Evolutionary conservation across 306 rosid genomes (phyloP), one percentile per base, ranked within the genome.

Genomic region (Abrus pulchellus): DNA sequence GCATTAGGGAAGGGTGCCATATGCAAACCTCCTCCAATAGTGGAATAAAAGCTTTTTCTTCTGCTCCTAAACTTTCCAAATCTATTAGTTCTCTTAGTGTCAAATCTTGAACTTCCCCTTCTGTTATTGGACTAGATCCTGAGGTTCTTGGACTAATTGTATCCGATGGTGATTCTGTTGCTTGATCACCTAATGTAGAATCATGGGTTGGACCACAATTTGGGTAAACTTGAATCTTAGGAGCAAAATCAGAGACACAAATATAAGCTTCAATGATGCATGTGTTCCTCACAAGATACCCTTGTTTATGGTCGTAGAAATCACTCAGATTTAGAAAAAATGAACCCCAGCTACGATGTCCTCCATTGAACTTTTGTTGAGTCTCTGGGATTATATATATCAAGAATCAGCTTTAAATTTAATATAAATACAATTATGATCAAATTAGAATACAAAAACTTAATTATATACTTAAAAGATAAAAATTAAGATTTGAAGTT

Each of bases 311-410:
- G 57, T 95, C 90, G 74, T 83, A 52, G 69, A 95, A 92, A 36
- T 93, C 98, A 62, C 77, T 69, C 0, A 93, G 94, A 75, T 86
- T 89, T 86, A 95, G 57, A 83, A 95, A 93, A 53, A 86, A 82
- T 61, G 98, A 90, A 47, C 99, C 99, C 99, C 99, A 95, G 61
- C 94, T 82, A 47, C 89, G 85, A 84, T 90, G 75, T 73, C 99
- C 90, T 65, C 92, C 92, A 33, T 93, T 95, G 84, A 95, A 95
- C 72, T 89, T 94, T 74, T 95, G 98, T 1, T 91, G 93, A 5
- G 99, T 91, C 80, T 84, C 99, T 95, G 72, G 59, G 43, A 68
- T 47, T 32, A 32, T 7, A 6, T 14, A 30, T 2, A 13, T 27
- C 44, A 66, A 66, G 5, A 73, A 53, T 20, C 9, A 45, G 29